Evolutionary conservation across 805 yeast species (phyloP).

Genomic region (Candida tammaniensis): DNA sequence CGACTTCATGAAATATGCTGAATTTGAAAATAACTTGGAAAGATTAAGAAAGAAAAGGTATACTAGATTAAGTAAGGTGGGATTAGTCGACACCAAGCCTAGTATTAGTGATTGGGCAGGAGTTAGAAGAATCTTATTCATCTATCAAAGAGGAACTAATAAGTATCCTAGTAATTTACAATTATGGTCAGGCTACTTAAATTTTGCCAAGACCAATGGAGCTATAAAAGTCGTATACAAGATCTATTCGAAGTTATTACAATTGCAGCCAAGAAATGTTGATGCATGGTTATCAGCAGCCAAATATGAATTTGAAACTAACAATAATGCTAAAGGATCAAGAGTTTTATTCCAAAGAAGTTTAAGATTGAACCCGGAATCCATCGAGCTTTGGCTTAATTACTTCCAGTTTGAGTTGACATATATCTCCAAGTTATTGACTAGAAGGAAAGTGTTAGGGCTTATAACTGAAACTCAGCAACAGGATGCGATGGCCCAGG

Average conservation of each 20-base stretch:
- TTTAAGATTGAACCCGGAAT: conserved; percentile 77
- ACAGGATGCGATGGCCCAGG: conserved; percentile 39
- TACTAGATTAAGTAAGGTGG: conserved; percentile 54
- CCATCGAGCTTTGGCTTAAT: conserved; percentile 71
- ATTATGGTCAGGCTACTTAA: conserved; percentile 76
- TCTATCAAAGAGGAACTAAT: conserved; percentile 78
- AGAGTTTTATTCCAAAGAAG: conserved; percentile 83
- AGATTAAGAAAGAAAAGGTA: conserved; percentile 71
- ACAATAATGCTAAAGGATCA: conserved; percentile 86
- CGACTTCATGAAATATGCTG: conserved; percentile 77
- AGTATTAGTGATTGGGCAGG: conserved; percentile 87
- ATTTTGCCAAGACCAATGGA: conserved; percentile 62
- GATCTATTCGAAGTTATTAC: conserved; percentile 73
- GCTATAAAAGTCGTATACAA: conserved; percentile 71
- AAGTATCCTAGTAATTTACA: conserved; percentile 74
- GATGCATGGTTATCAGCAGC: conserved; percentile 95
- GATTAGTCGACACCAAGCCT: conserved; percentile 56
- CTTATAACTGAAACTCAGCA: conserved; percentile 74
- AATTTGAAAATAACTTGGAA: conserved; percentile 78
- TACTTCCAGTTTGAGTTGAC: conserved; percentile 86
- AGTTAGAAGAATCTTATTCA: conserved; percentile 71
- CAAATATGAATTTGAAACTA: conserved; percentile 84
- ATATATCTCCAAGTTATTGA: conserved; percentile 77
- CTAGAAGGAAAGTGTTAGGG: conserved; percentile 80
- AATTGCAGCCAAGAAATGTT: conserved; percentile 86